phyloP scores from a whole-genome alignment of 108 stramenopile species.

The Skeletonema grethae region DNA sequence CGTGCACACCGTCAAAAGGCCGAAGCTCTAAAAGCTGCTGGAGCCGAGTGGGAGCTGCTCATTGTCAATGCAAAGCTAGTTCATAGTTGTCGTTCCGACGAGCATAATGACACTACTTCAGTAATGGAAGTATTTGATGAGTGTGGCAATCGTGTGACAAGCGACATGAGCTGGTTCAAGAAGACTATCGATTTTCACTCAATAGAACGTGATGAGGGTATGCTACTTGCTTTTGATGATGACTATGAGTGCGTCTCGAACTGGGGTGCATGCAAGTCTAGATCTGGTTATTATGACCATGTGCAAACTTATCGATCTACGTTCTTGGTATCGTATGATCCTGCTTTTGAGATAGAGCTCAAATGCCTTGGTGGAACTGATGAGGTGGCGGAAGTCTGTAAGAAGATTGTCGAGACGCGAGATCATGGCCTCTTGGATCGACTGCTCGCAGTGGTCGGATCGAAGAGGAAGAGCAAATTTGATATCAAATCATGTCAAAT shows the following conservation, averaged over 20 bases:
- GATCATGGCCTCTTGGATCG: conserved; percentile 8
- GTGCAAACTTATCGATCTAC: background rate
- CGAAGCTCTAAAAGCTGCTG: conserved; percentile 8
- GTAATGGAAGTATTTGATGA: conserved; percentile 6
- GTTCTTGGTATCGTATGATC: conserved; percentile 10
- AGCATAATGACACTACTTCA: background rate
- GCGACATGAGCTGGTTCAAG: conserved; percentile 3
- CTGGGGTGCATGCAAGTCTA: background rate
- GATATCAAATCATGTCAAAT: background rate
- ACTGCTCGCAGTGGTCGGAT: background rate
- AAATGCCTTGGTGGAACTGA: background rate
- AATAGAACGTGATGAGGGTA: background rate
- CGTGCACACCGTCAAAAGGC: background rate
- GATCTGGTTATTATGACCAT: background rate
- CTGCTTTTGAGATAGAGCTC: background rate
- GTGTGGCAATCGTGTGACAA: background rate
- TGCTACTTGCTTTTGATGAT: conserved; percentile 1
- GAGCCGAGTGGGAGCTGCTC: conserved; percentile 6
- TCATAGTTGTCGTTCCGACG: background rate
- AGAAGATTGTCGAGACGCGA: conserved; percentile 7
- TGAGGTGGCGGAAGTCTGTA: background rate
- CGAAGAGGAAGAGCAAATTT: background rate
- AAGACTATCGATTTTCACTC: background rate
- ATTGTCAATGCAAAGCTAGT: conserved; percentile 10
- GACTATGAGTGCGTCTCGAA: background rate